phyloP scores from a whole-genome alignment of 2,329 filamentous ascomycete species.

The Ascochyta pisi region DNA sequence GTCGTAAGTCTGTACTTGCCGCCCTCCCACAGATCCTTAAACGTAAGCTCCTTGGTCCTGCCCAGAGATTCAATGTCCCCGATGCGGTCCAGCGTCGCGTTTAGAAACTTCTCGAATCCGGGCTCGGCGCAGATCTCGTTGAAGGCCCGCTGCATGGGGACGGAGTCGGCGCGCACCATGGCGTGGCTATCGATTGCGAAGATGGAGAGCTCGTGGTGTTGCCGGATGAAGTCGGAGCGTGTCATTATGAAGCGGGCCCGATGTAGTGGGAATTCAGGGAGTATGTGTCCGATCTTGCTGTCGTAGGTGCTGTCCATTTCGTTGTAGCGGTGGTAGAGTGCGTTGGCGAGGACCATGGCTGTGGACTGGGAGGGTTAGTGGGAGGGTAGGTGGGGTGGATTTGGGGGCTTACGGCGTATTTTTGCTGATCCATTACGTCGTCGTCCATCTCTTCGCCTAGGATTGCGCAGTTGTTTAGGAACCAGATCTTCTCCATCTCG shows the following conservation, averaged over 20 bases:
- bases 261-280: constrained; percentile 70
- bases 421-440: constrained; percentile 98
- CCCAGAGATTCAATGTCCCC: constrained; percentile 92
- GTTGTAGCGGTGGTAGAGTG: constrained; percentile 83
- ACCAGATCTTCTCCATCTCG: constrained; percentile 76
- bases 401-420: constrained; percentile 74
- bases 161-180: constrained; percentile 88
- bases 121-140: constrained; percentile 77
- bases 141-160: constrained; percentile 96
- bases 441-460: constrained; percentile 84
- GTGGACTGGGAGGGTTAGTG: constrained; percentile 65
- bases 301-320: constrained; percentile 69
- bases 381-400: background rate
- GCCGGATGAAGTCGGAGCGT: constrained; percentile 89
- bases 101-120: constrained; percentile 82
- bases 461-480: constrained; percentile 78
- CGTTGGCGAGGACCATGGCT: constrained; percentile 90
- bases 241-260: constrained; percentile 80
- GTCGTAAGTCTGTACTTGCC: constrained; percentile 69
- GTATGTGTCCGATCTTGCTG: constrained; percentile 70
- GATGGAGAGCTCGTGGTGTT: constrained; percentile 91
- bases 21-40: constrained; percentile 89
- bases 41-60: constrained; percentile 90
- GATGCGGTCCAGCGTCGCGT: constrained; percentile 84
- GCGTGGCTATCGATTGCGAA: constrained; percentile 91